Evolutionary conservation across 1,284 basidiomycete species (phyloP).

Genomic region (Fistulina hepatica): DNA sequence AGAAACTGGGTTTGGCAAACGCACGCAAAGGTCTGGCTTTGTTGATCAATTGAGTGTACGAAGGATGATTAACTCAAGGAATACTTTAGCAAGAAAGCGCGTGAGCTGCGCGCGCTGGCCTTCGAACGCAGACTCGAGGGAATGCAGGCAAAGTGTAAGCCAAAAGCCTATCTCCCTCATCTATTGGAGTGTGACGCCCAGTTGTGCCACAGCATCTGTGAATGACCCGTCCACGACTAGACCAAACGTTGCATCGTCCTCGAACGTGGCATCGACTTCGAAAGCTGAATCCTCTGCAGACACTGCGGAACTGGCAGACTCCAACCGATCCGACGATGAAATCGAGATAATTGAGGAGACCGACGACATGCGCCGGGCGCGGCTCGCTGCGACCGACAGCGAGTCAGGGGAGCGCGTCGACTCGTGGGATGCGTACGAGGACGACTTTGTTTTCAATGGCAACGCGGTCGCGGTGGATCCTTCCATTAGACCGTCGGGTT

Average conservation of each 20-base stretch:
- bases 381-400: constrained; percentile 29
- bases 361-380: constrained; percentile 41
- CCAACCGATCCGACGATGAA: constrained; percentile 26
- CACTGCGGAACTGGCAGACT: constrained; percentile 15
- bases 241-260: constrained; percentile 1
- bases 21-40: constrained; percentile 47
- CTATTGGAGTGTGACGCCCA: background rate
- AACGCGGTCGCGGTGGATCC: constrained; percentile 3
- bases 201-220: background rate
- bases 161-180: constrained; percentile 15
- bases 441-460: constrained; percentile 35
- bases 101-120: constrained; percentile 65
- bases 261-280: constrained; percentile 11
- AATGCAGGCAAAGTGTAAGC: constrained; percentile 25
- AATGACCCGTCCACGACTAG: no score
- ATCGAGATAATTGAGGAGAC: constrained; percentile 37
- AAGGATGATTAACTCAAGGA: constrained; percentile 1
- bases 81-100: constrained; percentile 50
- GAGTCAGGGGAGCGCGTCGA: constrained; percentile 25
- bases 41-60: background rate
- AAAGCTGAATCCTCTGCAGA: constrained; percentile 3
- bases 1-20: constrained; percentile 58
- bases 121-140: constrained; percentile 47
- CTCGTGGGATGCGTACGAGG: constrained; percentile 33
- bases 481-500: no score